Percentiles rank a stretch among this genome's conserved stretches.
phyloP scores from a whole-genome alignment of 2,329 filamentous ascomycete species.

The Alternaria angustiovoidea region DNA sequence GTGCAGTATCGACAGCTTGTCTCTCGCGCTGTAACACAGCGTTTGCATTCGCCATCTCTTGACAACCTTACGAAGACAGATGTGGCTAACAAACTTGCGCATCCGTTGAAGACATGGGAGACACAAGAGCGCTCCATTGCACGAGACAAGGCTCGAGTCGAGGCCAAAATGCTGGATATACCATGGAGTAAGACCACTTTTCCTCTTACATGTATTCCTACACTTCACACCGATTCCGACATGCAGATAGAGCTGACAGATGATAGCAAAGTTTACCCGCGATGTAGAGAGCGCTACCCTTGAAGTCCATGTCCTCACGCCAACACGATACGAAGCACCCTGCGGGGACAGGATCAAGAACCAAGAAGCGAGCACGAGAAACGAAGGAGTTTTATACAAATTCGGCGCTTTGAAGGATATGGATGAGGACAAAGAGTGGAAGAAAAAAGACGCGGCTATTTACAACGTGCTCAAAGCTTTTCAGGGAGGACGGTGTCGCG shows the following conservation, averaged over 20 bases:
- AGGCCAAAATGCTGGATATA: background rate
- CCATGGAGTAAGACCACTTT: background rate
- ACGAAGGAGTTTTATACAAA: background rate
- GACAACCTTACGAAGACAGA: background rate
- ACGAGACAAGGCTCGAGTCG: background rate
- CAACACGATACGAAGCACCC: slow-evolving; percentile 12
- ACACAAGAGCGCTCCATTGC: background rate
- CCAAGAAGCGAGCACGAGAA: background rate
- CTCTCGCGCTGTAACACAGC: slow-evolving; percentile 25
- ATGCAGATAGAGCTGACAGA: background rate
- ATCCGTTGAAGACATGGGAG: background rate
- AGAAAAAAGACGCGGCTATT: background rate
- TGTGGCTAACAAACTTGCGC: background rate
- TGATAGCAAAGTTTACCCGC: background rate
- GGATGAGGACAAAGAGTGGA: background rate
- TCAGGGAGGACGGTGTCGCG: background rate
- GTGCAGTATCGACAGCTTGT: slow-evolving; percentile 28
- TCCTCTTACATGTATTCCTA: background rate
- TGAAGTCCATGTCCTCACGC: slow-evolving; percentile 13
- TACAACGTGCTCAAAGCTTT: slow-evolving; percentile 4
- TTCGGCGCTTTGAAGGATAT: background rate
- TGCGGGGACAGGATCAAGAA: background rate
- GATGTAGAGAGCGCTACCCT: slow-evolving; percentile 2
- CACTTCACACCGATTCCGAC: background rate
- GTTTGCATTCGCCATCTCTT: slow-evolving; percentile 20